These are phyloP conservation scores for Haplographium delicatum DNA, from an alignment of 495 filamentous ascomycete species.

Conservation along the genomic window DNA sequence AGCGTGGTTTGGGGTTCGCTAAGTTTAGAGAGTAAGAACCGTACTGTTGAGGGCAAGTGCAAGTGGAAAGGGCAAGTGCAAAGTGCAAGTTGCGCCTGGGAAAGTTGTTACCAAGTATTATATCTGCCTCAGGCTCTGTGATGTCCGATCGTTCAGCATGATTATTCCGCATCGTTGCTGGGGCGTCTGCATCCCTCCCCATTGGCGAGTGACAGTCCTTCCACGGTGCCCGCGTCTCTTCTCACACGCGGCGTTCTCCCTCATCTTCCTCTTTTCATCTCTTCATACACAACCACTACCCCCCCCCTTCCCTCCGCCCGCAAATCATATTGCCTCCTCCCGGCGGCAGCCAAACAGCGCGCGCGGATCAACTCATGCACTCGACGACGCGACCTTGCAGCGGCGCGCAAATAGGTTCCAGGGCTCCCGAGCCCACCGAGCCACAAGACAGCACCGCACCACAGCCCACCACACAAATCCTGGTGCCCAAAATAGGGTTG, in stretches of 20 bases:
- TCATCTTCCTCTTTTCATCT: conserved; percentile 2
- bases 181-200: background rate
- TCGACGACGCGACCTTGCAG: conserved; percentile 24
- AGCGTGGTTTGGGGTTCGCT: too few species aligned
- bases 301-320: background rate
- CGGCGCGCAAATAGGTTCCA: conserved; percentile 8
- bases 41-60: background rate
- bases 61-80: background rate
- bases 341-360: conserved; percentile 11
- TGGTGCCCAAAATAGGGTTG: conserved; percentile 21
- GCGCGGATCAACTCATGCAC: conserved; percentile 18
- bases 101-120: too few species aligned
- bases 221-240: background rate
- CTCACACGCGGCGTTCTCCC: background rate
- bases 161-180: too few species aligned
- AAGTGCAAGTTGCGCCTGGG: too few species aligned
- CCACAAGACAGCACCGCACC: background rate
- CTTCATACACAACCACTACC: background rate
- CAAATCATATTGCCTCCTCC: conserved; percentile 7
- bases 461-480: conserved; percentile 11
- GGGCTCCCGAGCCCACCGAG: background rate
- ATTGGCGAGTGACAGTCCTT: background rate
- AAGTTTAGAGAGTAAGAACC: too few species aligned
- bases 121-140: too few species aligned
- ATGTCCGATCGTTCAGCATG: background rate